Evolutionary conservation across 2,329 filamentous ascomycete species (phyloP).

Genomic region (Colletotrichum somersetense): DNA sequence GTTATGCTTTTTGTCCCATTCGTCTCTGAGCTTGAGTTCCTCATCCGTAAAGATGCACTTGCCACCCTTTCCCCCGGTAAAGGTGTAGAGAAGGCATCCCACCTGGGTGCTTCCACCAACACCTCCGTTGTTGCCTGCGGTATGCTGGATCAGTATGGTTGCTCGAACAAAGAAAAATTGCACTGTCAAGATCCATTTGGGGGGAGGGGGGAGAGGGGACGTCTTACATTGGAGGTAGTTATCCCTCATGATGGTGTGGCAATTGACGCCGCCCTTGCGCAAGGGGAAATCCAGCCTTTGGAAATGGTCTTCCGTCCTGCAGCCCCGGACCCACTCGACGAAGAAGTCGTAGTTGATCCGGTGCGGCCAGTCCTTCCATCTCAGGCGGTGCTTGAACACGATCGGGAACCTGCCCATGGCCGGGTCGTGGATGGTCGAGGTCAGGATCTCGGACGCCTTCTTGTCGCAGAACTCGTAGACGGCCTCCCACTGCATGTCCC

Average conservation of each 20-base stretch:
- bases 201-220: rapidly evolving
- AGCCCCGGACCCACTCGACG: conserved; percentile 13
- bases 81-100: conserved; percentile 12
- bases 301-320: neutral
- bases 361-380: conserved; percentile 5
- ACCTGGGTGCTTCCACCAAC: conserved; percentile 13
- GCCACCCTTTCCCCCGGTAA: neutral
- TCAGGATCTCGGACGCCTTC: neutral
- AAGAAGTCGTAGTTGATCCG: conserved; percentile 19
- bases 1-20: neutral
- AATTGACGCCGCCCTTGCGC: neutral
- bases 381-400: neutral
- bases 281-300: neutral
- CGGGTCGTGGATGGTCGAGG: conserved; percentile 1
- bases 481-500: neutral
- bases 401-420: neutral
- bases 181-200: no score
- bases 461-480: neutral
- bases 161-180: no score
- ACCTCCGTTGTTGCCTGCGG: conserved; percentile 13
- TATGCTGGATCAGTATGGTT: neutral
- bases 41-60: neutral
- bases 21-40: neutral
- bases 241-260: conserved; percentile 1
- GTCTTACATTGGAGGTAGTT: conserved; percentile 9